Evolutionary conservation across 1,284 basidiomycete genomes (phyloP).

Genomic region (Tranzscheliella williamsii): DNA sequence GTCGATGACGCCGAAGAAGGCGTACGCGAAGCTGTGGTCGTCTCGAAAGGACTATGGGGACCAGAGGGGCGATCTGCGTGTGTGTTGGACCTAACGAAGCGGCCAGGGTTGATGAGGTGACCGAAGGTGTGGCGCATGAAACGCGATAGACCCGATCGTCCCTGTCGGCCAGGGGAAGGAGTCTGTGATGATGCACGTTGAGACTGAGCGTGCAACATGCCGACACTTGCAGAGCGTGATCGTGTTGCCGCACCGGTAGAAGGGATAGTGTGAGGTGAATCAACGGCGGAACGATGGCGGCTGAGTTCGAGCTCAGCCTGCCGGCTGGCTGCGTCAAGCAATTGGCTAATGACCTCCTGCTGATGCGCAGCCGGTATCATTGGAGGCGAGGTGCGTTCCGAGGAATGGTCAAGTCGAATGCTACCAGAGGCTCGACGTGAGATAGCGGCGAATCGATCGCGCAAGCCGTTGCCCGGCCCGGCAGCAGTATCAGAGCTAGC

Average conservation of each 20-base stretch:
- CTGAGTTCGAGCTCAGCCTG: constrained; percentile 12
- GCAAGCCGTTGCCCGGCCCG: constrained; percentile 22
- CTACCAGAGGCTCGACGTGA: constrained; percentile 16
- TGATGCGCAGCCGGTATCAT: constrained; percentile 1
- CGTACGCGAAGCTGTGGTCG: not conserved
- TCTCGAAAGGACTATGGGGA: not conserved
- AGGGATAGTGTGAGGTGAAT: no score
- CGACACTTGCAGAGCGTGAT: not conserved
- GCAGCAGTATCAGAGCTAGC: not conserved
- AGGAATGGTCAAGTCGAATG: not conserved
- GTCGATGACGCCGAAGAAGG: not conserved
- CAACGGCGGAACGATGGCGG: not conserved
- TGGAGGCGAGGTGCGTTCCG: not conserved
- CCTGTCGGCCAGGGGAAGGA: not conserved
- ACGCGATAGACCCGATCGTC: not conserved
- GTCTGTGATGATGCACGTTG: no score
- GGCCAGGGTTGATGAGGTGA: not conserved
- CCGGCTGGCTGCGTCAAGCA: constrained; percentile 19
- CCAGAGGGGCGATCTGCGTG: not conserved
- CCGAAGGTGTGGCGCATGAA: not conserved
- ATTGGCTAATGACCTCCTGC: constrained; percentile 27
- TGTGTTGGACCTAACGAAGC: no score
- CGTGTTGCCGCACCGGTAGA: not conserved
- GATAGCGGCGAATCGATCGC: constrained; percentile 19
- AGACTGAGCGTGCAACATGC: no score